These are phyloP conservation scores for Soucietia sequanensis DNA, from an alignment of 805 yeast genomes.

Conservation along the genomic window DNA sequence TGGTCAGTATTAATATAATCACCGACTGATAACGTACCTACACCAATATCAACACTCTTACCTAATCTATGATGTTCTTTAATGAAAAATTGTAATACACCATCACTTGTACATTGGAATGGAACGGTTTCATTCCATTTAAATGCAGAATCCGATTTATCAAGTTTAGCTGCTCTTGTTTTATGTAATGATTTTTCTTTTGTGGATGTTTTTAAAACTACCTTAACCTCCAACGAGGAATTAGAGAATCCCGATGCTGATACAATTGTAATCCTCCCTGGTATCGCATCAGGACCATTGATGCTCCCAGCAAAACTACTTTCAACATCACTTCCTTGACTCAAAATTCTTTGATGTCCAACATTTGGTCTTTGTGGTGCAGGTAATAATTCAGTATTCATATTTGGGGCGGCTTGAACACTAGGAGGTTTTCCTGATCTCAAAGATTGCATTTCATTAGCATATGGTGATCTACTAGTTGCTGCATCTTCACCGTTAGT, in stretches of 20 bases:
- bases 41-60: conserved; percentile 63
- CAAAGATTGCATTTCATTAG: conserved; percentile 33
- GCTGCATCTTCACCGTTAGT: conserved; percentile 3
- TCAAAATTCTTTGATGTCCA: conserved; percentile 18
- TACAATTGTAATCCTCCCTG: conserved; percentile 56
- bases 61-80: conserved; percentile 73
- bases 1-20: conserved; percentile 49
- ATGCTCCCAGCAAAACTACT: conserved; percentile 36
- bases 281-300: conserved; percentile 33
- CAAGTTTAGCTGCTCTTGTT: conserved; percentile 55
- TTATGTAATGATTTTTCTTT: conserved; percentile 59
- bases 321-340: conserved; percentile 29
- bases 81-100: conserved; percentile 58
- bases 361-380: conserved; percentile 38
- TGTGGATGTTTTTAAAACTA: conserved; percentile 44
- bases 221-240: conserved; percentile 49
- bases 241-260: conserved; percentile 44
- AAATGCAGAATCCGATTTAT: conserved; percentile 41
- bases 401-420: conserved; percentile 29
- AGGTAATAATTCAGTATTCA: conserved; percentile 31
- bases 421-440: conserved; percentile 28
- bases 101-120: conserved; percentile 65
- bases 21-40: conserved; percentile 49
- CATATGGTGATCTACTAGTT: conserved; percentile 14
- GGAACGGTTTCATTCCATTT: conserved; percentile 64